A percentile compares a stretch with the other conserved stretches of the same genome.
Evolutionary conservation across 441 rosid genomes (phyloP).

Genomic region (Pelargonium fulgidum): DNA sequence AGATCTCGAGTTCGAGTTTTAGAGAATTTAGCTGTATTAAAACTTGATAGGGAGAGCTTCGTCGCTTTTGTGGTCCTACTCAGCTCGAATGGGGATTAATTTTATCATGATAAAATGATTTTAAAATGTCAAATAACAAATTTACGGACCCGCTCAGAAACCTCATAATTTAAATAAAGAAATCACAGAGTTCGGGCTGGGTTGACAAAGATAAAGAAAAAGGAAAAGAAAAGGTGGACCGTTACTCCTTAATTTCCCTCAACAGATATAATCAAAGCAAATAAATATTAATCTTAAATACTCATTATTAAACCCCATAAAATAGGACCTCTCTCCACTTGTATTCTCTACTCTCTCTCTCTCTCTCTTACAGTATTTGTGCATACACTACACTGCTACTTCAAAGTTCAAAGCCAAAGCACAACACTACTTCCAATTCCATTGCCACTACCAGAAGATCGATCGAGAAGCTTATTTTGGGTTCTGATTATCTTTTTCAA

Average conservation of each 20-base stretch:
- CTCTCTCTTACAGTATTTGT: neutral
- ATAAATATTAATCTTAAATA: constrained; percentile 21
- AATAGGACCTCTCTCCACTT: neutral
- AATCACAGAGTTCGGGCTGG: too few species aligned
- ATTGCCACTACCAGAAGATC: neutral
- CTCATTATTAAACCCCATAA: constrained; percentile 13
- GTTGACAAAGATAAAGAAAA: neutral
- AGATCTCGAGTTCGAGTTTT: too few species aligned
- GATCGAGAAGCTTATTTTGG: neutral
- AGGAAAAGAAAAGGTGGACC: neutral
- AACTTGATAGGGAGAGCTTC: too few species aligned
- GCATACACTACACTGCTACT: neutral
- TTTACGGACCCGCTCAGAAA: too few species aligned
- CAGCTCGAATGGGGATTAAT: too few species aligned
- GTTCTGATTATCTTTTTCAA: constrained; percentile 1
- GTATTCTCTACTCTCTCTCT: neutral
- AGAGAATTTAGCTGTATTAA: too few species aligned
- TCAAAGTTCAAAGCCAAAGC: neutral
- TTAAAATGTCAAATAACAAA: too few species aligned
- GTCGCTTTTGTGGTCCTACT: too few species aligned
- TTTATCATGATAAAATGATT: too few species aligned
- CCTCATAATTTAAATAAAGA: too few species aligned
- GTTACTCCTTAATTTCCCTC: constrained; percentile 23
- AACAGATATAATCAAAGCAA: constrained; percentile 24
- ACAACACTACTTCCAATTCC: neutral